Conservation (phyloP, 1,284 basidiomycete species). For the Sparassis latifolia region DNA sequence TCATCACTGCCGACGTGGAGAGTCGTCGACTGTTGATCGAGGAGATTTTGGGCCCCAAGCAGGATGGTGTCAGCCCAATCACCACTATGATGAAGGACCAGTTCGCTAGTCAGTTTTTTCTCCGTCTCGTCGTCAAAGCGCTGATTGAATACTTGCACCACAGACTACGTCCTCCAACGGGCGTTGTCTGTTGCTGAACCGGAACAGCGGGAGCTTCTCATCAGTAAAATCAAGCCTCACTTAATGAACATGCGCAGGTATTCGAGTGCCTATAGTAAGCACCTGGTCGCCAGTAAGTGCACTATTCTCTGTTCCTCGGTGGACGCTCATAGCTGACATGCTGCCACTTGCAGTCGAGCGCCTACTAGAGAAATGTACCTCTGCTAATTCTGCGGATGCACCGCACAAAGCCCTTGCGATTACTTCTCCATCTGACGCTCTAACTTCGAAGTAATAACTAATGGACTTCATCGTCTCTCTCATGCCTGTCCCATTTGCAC, state of each 20-base stretch:
- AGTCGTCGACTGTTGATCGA: constrained; percentile 68
- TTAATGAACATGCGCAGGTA: constrained; percentile 66
- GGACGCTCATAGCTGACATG: constrained; percentile 4
- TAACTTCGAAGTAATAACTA: constrained; percentile 3
- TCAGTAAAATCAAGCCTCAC: constrained; percentile 59
- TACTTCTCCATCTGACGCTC: constrained; percentile 11
- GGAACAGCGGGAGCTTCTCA: constrained; percentile 63
- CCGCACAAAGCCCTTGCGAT: constrained; percentile 5
- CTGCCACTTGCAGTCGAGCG: constrained; percentile 49
- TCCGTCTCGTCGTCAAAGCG: no score
- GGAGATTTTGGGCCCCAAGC: constrained; percentile 69
- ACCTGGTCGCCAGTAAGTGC: constrained; percentile 68
- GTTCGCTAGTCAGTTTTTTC: constrained; percentile 65
- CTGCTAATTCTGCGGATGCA: constrained; percentile 5
- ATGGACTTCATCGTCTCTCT: background rate
- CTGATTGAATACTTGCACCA: constrained; percentile 2
- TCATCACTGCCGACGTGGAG: constrained; percentile 59
- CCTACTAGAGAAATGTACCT: constrained; percentile 42
- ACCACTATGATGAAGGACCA: constrained; percentile 87
- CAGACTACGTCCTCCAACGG: constrained; percentile 80
- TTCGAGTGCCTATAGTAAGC: constrained; percentile 70
- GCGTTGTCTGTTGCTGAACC: constrained; percentile 66
- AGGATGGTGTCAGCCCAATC: constrained; percentile 59
- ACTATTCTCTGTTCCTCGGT: background rate
- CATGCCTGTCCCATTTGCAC: constrained; percentile 8